Conservation (phyloP, 2,329 filamentous ascomycete species). For the Phialophora expanda region DNA sequence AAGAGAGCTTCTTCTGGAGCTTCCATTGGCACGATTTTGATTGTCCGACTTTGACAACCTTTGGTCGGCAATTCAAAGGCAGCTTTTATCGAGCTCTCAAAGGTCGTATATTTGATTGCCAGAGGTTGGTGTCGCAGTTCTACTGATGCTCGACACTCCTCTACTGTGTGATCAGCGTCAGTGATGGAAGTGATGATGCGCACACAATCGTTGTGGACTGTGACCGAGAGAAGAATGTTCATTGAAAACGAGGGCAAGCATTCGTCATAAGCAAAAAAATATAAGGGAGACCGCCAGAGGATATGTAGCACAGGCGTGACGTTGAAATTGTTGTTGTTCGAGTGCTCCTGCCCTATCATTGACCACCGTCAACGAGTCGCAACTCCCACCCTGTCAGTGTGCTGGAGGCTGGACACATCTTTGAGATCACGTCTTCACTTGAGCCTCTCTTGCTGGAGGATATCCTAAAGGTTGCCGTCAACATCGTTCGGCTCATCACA, state of each 20-base stretch:
- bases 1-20: not conserved
- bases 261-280: not conserved
- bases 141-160: not conserved
- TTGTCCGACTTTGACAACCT: constrained; percentile 2
- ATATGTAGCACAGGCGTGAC: not conserved
- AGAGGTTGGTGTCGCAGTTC: not conserved
- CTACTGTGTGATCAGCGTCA: not conserved
- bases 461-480: not conserved
- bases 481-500: not conserved
- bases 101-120: not conserved
- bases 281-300: not conserved
- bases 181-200: constrained; percentile 14
- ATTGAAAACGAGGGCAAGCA: constrained; percentile 15
- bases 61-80: constrained; percentile 9
- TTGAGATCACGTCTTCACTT: not conserved
- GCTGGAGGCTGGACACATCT: not conserved
- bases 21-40: not conserved
- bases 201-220: constrained; percentile 7
- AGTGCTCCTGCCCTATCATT: not conserved
- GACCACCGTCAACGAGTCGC: not conserved
- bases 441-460: not conserved
- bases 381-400: not conserved
- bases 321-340: not conserved
- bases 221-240: constrained; percentile 19
- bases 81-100: not conserved